Evolutionary conservation across 1,284 basidiomycete genomes (phyloP), one percentile per base, ranked within the genome.

Genomic region (Trichosporon faecale): DNA sequence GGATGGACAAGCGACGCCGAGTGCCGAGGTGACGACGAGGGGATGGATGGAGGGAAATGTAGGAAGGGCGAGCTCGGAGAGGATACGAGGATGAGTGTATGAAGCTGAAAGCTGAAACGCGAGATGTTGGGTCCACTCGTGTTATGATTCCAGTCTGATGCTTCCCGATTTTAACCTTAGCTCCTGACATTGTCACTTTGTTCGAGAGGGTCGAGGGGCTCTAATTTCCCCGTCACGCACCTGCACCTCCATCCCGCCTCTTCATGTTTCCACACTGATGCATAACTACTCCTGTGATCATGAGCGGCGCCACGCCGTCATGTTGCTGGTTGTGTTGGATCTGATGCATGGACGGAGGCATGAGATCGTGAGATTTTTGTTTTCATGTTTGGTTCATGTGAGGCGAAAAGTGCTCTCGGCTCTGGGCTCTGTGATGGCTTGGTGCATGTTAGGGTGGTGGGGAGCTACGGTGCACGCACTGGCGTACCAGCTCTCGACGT

Each of bases 141-240:
- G 49, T 52, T 52, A 52, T 52, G 49, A 52, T 52, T 52, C 49
- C 49, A 52, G 49, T 52, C 49, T 52, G 49, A 52, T 52, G 49
- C 49, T 52, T 52, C 49, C 49, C 49, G 49, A 52, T 23, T 52
- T 25, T 52, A 52, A 21, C 49, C 23, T 52, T 23, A 25, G 23
- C 49, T 52, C 49, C 49, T 52, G 49, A 52, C 49, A 52, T 52
- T 52, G 49, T 52, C 49, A 52, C 49, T 52, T 52, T 52, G 49
- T 52, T 52, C 21, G 49, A 52, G 49, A 52, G 49, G 49, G 49
- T 23, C 49, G 21, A 52, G 49, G 49, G 49, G 49, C 23, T 52
- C 49, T 52, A 12, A 52, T 52, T 52, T 52, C 21, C 49, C 49
- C n/a, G 49, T 52, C 49, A 52, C 21, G 18, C 49, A 52, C 23